Conservation (phyloP, 73 alveolate species). For the Tetrahymena elliotti region DNA sequence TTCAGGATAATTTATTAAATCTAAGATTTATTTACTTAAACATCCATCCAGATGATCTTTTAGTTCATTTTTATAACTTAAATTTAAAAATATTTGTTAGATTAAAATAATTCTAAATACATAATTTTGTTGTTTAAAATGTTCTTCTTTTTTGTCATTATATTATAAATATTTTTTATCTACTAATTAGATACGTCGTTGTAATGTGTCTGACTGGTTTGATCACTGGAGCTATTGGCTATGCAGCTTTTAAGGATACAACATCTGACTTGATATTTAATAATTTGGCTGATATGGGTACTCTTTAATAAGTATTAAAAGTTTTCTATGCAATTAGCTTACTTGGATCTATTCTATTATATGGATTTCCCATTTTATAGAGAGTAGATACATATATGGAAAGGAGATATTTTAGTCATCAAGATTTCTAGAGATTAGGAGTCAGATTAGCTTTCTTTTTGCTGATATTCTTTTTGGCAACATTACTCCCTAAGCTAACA, state of each 20-base stretch:
- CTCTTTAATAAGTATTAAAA: not conserved
- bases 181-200: not conserved
- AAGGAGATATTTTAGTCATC: not conserved
- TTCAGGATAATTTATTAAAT: too few relatives aligned
- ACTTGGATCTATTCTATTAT: not conserved
- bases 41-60: too few relatives aligned
- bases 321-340: not conserved
- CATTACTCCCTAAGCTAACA: not conserved
- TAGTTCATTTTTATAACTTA: too few relatives aligned
- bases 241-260: not conserved
- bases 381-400: not conserved
- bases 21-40: too few relatives aligned
- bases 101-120: too few relatives aligned
- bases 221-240: not conserved
- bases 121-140: not conserved
- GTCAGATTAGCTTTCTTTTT: not conserved
- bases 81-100: too few relatives aligned
- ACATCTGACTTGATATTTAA: not conserved
- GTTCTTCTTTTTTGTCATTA: not conserved
- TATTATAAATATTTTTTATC: not conserved
- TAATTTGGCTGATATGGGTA: not conserved
- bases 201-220: not conserved
- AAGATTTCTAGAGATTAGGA: not conserved
- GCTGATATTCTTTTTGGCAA: not conserved
- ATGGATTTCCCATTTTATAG: not conserved